Conservation (phyloP, 2,329 filamentous ascomycete genomes). For the Tolypocladium paradoxum region DNA sequence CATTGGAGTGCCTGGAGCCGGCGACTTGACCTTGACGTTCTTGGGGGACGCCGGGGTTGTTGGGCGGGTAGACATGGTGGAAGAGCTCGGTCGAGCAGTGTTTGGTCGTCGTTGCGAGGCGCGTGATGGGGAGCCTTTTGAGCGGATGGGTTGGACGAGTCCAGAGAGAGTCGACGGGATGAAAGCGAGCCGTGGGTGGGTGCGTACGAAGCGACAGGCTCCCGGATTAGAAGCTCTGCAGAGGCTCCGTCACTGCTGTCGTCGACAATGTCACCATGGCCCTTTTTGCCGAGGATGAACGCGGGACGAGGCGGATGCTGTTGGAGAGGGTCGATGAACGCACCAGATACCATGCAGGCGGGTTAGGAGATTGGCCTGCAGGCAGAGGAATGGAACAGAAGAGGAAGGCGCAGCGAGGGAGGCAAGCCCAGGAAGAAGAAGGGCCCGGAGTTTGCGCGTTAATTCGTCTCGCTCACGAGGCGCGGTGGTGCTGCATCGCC, state of each 20-base stretch:
- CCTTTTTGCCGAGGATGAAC: neutral
- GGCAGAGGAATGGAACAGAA: neutral
- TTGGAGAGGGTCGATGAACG: neutral
- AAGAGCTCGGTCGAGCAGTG: too few species aligned
- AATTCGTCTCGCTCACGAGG: neutral
- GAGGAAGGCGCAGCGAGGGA: neutral
- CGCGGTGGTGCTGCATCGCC: neutral
- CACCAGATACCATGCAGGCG: neutral
- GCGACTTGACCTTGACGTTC: constrained; percentile 48
- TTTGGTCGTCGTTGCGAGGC: neutral
- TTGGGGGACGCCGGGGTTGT: constrained; percentile 43
- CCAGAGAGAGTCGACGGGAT: neutral
- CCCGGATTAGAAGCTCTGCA: neutral
- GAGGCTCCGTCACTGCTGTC: neutral
- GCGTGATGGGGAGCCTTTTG: neutral
- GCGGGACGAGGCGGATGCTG: neutral
- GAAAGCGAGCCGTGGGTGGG: neutral
- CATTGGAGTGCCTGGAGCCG: constrained; percentile 46
- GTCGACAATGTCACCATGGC: neutral
- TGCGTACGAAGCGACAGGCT: neutral
- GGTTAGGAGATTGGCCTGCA: neutral
- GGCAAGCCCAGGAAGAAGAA: neutral
- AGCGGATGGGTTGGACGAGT: neutral
- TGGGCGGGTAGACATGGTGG: constrained; percentile 33
- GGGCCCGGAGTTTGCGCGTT: neutral